These are phyloP conservation scores for Eucalyptus pumila DNA, from an alignment of 345 rosid species.

Conservation along the genomic window DNA sequence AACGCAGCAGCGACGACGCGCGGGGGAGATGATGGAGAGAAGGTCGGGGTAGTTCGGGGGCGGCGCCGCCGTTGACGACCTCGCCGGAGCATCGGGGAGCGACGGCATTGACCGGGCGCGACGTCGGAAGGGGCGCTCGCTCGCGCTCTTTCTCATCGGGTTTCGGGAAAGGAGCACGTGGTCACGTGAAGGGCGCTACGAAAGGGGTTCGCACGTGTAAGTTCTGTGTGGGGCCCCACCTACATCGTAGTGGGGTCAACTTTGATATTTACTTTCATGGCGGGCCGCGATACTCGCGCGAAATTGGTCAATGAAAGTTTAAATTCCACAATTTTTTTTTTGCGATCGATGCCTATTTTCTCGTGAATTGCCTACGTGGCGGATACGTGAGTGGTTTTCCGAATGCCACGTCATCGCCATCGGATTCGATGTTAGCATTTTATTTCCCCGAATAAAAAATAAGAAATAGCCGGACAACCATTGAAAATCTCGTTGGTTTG, in stretches of 20 bases:
- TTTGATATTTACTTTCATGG: neutral
- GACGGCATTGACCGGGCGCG: neutral
- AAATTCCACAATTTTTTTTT: neutral
- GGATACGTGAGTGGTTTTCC: neutral
- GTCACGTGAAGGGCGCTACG: neutral
- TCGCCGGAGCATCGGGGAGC: neutral
- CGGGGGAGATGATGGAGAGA: neutral
- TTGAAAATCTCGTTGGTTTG: neutral
- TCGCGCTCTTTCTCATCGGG: neutral
- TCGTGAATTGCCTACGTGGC: neutral
- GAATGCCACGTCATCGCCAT: neutral
- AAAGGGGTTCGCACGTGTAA: neutral
- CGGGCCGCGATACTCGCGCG: neutral
- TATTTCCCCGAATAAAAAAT: neutral
- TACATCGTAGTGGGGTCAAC: neutral
- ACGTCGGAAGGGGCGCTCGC: neutral
- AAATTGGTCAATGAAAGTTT: neutral
- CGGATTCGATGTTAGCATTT: neutral
- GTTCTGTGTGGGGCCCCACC: neutral
- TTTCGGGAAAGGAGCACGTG: neutral
- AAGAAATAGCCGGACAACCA: neutral
- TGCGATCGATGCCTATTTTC: neutral
- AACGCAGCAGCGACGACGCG: conserved; percentile 8
- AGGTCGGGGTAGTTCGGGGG: neutral
- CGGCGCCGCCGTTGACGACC: neutral